Conservation (phyloP, 805 yeast genomes). For the Komagataella mondaviorum region DNA sequence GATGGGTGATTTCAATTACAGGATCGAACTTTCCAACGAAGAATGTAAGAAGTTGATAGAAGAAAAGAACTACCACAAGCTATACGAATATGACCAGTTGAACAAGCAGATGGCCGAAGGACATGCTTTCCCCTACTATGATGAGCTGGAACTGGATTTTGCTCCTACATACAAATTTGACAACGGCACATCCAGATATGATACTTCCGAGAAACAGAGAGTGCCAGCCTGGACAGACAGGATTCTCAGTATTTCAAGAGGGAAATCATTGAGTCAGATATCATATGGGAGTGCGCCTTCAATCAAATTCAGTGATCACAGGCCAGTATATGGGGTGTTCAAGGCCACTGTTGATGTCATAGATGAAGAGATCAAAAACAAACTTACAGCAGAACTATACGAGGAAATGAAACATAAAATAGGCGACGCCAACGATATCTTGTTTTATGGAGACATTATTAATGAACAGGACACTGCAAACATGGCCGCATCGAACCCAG, state of each 20-base stretch:
- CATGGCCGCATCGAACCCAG: slow-evolving; percentile 6
- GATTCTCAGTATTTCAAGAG: slow-evolving; percentile 45
- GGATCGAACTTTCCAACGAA: slow-evolving; percentile 62
- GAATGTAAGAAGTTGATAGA: slow-evolving; percentile 37
- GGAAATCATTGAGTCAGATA: slow-evolving; percentile 42
- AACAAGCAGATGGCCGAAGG: slow-evolving; percentile 58
- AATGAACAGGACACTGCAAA: slow-evolving; percentile 12
- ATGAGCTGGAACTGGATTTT: slow-evolving; percentile 69
- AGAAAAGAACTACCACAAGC: slow-evolving; percentile 29
- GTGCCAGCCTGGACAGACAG: slow-evolving; percentile 98
- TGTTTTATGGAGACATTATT: slow-evolving; percentile 10
- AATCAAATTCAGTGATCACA: slow-evolving; percentile 70
- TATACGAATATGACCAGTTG: slow-evolving; percentile 70
- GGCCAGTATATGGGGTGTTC: slow-evolving; percentile 76
- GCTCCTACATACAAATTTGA: slow-evolving; percentile 93
- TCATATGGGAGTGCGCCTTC: slow-evolving; percentile 45
- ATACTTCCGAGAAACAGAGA: slow-evolving; percentile 82
- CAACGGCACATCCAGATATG: slow-evolving; percentile 70
- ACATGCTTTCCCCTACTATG: slow-evolving; percentile 68
- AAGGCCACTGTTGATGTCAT: slow-evolving; percentile 49
- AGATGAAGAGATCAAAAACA: slow-evolving; percentile 39
- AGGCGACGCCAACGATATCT: slow-evolving; percentile 24
- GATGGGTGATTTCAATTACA: slow-evolving; percentile 89
- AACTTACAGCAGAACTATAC: slow-evolving; percentile 41
- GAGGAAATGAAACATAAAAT: slow-evolving; percentile 31